phyloP scores from a whole-genome alignment of 306 rosid genomes.

The Inga leiocalycina region DNA sequence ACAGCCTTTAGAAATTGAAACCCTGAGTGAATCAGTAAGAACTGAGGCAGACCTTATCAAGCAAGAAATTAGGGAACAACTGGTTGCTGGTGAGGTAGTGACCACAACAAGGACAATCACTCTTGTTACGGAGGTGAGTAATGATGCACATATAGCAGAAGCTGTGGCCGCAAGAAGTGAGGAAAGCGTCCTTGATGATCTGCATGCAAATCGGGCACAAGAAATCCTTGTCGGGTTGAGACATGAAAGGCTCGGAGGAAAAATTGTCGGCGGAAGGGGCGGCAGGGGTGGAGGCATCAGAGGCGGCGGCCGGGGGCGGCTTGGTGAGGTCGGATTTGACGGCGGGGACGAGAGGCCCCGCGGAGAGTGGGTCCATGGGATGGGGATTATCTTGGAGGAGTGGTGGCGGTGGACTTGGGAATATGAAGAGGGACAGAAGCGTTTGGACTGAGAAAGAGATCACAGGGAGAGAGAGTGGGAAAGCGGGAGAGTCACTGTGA shows the following conservation, averaged over 20 bases:
- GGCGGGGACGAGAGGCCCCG: slow-evolving; percentile 60
- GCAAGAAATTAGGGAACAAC: slow-evolving; percentile 79
- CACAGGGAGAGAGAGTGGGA: not conserved
- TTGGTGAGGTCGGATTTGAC: slow-evolving; percentile 40
- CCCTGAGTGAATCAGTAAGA: not conserved
- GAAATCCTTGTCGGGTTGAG: slow-evolving; percentile 78
- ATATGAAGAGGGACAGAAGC: not conserved
- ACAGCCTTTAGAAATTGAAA: not conserved
- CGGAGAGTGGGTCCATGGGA: slow-evolving; percentile 51
- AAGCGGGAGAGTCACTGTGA: slow-evolving; percentile 24
- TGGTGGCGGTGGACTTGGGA: not conserved
- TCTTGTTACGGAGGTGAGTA: slow-evolving; percentile 93
- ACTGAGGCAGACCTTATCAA: slow-evolving; percentile 67
- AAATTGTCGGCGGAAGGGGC: slow-evolving; percentile 22
- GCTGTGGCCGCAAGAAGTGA: slow-evolving; percentile 90
- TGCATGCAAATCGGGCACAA: slow-evolving; percentile 99
- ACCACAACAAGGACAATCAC: slow-evolving; percentile 94
- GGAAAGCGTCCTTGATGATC: slow-evolving; percentile 83
- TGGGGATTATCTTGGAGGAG: slow-evolving; percentile 17
- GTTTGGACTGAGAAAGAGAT: slow-evolving; percentile 14
- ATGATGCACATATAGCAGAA: slow-evolving; percentile 97
- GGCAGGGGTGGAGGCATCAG: slow-evolving; percentile 34
- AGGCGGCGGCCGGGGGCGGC: slow-evolving; percentile 2
- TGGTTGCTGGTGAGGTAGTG: slow-evolving; percentile 75
- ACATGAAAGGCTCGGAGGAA: slow-evolving; percentile 17